Evolutionary conservation across 768 basidiomycete genomes (phyloP), one percentile per base, ranked within the genome.

Genomic region (Clathrus columnatus): DNA sequence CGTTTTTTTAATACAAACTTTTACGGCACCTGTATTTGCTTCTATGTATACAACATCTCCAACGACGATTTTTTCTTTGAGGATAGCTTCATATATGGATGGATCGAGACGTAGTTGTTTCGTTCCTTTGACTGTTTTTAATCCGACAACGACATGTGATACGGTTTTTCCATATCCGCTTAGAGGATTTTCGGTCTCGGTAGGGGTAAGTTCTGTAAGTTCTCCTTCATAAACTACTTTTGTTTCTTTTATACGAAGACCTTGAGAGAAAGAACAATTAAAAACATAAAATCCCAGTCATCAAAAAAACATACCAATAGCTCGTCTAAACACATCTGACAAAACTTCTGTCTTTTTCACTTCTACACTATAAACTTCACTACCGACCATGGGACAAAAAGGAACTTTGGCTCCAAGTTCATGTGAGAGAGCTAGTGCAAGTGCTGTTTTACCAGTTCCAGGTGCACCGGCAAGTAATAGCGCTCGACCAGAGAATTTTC

Each of bases 341-440:
- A 99, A 73, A 4, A 98, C 94, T 67, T 98, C 96, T 1, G 96
- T 98, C 79, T 99, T 99, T 75, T 98, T 98, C 55, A 99, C 93
- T 70, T 98, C 95, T 2, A 89, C 84, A 41, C 85, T 90, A 67
- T 96, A 98, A 58, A 98, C 96, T 70, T 99, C 96, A 18, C 85
- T 87, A 0, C 96, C 96, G 43, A 98, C 96, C 91, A 97, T 97
- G 4, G 93, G 92, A 68, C 95, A 97, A 67, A 99, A 98, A 0
- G 96, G 96, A 0, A 97, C 94, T 64, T 96, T 96, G 20, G 80
- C 72, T 0, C 96, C 96, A 0, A 99, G 79, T 63, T 98, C 96
- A 57, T 97, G 94, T 5, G 92, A 86, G 24, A 98, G 81, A 0
- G 92, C 96, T n/a, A 98, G 70, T 1, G 96, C 94, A 24, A 98